Conservation (phyloP, 1,139 yeast genomes). For the Hyphopichia buzzinii region DNA sequence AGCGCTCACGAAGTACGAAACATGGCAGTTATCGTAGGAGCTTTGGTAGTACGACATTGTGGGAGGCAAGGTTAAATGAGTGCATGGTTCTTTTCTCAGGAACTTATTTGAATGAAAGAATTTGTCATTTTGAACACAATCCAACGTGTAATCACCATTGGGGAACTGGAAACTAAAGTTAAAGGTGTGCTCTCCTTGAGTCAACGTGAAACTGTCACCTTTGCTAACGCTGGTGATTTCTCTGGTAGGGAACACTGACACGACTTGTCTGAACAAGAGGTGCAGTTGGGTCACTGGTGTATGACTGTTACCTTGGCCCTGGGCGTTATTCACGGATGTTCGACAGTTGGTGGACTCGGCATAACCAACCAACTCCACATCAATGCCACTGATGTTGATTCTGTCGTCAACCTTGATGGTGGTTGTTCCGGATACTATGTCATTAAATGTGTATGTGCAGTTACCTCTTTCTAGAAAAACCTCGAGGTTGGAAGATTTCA, state of each 20-base stretch:
- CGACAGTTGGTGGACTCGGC: neutral
- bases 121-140: no score
- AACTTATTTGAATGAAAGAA: no score
- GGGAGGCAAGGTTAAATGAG: neutral
- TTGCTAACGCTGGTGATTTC: neutral
- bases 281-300: neutral
- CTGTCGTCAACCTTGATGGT: neutral
- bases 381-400: neutral
- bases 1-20: neutral
- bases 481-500: no score
- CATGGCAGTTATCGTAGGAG: neutral
- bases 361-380: neutral
- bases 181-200: neutral
- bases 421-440: neutral
- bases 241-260: neutral
- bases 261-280: neutral
- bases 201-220: neutral
- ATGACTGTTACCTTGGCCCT: neutral
- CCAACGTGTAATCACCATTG: no score
- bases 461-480: no score
- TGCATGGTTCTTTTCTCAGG: neutral
- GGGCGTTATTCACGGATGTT: neutral
- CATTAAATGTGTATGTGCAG: neutral
- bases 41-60: neutral
- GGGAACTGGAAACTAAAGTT: neutral